phyloP scores from a whole-genome alignment of 805 yeast genomes.

The Priceomyces castillae region DNA sequence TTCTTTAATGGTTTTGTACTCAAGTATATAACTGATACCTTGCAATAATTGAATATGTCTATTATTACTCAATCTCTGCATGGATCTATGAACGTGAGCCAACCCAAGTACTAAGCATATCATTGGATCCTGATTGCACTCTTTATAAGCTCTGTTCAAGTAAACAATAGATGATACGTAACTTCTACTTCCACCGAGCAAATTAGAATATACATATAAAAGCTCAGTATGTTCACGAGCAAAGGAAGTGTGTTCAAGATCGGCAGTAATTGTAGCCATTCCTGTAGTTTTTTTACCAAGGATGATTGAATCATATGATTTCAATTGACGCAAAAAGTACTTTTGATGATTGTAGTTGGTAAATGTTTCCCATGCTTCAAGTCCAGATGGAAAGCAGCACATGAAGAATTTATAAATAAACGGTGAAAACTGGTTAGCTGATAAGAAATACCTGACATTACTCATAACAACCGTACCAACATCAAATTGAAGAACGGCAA shows the following conservation, averaged over 20 bases:
- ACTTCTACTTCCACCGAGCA: constrained; percentile 77
- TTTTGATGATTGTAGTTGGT: constrained; percentile 86
- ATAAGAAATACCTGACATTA: constrained; percentile 60
- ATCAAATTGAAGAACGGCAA: constrained; percentile 49
- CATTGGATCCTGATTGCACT: constrained; percentile 73
- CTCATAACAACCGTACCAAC: constrained; percentile 48
- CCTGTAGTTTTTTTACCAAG: constrained; percentile 59
- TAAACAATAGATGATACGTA: constrained; percentile 82
- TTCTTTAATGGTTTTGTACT: constrained; percentile 58
- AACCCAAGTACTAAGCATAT: constrained; percentile 72
- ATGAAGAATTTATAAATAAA: constrained; percentile 64
- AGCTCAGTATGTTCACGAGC: constrained; percentile 61
- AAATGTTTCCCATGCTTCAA: constrained; percentile 54
- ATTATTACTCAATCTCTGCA: constrained; percentile 84
- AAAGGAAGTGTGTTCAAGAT: constrained; percentile 37
- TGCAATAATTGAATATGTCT: constrained; percentile 86
- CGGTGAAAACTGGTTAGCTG: constrained; percentile 73
- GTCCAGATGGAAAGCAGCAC: constrained; percentile 63
- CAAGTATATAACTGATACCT: constrained; percentile 74
- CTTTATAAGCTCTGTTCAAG: constrained; percentile 64
- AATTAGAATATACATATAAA: constrained; percentile 73
- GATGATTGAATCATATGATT: constrained; percentile 76
- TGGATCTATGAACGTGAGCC: constrained; percentile 82
- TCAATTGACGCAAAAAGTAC: constrained; percentile 82
- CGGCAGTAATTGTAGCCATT: constrained; percentile 69